These are phyloP conservation scores for Oryza brachyantha DNA, from an alignment of 176 grass and related monocot species.

Conservation along the genomic window DNA sequence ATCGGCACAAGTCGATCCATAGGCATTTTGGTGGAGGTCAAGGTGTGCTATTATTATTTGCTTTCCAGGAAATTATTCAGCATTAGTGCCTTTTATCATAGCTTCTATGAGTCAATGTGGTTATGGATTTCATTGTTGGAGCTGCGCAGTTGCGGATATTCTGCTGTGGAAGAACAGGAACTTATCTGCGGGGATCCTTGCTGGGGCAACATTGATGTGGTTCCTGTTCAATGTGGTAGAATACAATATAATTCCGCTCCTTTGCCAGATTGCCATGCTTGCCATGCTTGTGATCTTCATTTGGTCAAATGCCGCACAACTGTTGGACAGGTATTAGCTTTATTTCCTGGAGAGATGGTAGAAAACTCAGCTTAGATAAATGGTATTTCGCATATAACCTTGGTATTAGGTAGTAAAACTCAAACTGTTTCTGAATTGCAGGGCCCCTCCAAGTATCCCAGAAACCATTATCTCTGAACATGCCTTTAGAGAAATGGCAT, in stretches of 20 bases:
- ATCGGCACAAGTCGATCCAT: slow-evolving; percentile 42
- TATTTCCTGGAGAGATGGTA: neutral
- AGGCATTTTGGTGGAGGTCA: slow-evolving; percentile 50
- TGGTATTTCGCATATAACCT: too few species aligned
- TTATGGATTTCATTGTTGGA: neutral
- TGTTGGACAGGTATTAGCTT: slow-evolving; percentile 50
- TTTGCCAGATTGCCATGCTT: slow-evolving; percentile 59
- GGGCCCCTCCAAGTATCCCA: slow-evolving; percentile 55
- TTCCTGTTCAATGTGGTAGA: slow-evolving; percentile 77
- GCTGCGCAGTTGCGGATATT: slow-evolving; percentile 56
- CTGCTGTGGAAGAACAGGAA: slow-evolving; percentile 74
- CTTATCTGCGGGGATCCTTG: slow-evolving; percentile 64
- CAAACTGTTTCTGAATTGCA: slow-evolving; percentile 7
- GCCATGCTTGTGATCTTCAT: slow-evolving; percentile 66
- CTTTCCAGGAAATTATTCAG: neutral
- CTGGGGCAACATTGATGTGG: slow-evolving; percentile 59
- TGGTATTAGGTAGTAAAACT: neutral
- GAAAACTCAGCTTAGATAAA: neutral
- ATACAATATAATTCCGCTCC: slow-evolving; percentile 69
- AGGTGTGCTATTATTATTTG: slow-evolving; percentile 37
- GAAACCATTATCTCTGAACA: slow-evolving; percentile 59
- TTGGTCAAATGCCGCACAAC: slow-evolving; percentile 50
- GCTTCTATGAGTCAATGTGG: neutral
- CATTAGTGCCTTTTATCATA: neutral
- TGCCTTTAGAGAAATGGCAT: slow-evolving; percentile 50